Conservation (phyloP, 78 protist species). For the Dictyostelium citrinum region DNA sequence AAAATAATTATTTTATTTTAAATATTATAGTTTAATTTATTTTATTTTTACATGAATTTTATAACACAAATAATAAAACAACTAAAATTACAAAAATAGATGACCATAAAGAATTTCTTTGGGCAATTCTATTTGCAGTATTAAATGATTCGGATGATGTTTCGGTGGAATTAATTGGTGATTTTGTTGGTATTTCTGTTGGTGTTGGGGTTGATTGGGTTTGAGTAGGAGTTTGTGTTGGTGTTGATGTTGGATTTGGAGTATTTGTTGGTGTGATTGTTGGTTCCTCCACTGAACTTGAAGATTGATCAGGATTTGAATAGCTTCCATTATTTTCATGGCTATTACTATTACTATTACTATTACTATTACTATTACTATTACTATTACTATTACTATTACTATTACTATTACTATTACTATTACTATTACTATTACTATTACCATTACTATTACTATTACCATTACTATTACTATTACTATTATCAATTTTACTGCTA, state of each 20-base stretch:
- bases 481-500: background rate
- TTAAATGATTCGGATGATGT: background rate
- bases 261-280: background rate
- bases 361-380: too few relatives aligned
- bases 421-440: background rate
- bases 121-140: background rate
- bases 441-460: background rate
- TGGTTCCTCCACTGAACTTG: background rate
- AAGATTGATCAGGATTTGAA: background rate
- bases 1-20: too few relatives aligned
- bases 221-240: background rate
- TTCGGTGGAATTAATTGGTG: background rate
- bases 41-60: background rate
- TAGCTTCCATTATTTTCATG: background rate
- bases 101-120: background rate
- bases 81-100: background rate
- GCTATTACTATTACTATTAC: background rate
- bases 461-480: background rate
- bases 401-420: too few relatives aligned
- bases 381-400: background rate
- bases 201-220: background rate
- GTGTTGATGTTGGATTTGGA: background rate
- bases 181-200: background rate
- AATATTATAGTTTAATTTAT: too few relatives aligned
- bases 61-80: background rate